Percentiles rank a stretch among this genome's conserved stretches.
These are phyloP conservation scores for Acanthamoeba healyi DNA, from an alignment of 208 protist genomes.

Conservation along the genomic window DNA sequence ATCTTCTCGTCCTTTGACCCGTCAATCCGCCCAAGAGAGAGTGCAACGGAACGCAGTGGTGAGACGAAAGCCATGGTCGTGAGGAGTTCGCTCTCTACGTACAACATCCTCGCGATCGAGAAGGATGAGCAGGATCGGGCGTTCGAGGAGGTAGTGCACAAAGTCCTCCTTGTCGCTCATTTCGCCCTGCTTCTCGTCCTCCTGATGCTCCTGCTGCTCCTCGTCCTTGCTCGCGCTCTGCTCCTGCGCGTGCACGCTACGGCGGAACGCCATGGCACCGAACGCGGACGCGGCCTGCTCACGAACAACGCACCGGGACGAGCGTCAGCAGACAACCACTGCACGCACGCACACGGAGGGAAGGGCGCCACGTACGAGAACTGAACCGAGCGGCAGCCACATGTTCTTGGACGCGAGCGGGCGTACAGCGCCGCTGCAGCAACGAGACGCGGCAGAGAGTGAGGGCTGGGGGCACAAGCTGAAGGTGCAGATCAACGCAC, in stretches of 20 bases:
- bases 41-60: too few relatives aligned
- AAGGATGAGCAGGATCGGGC: conserved; percentile 23
- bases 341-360: too few relatives aligned
- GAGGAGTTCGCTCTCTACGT: too few relatives aligned
- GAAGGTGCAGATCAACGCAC: too few relatives aligned
- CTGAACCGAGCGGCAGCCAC: neutral
- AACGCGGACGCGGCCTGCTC: neutral
- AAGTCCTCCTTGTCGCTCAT: neutral
- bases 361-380: neutral
- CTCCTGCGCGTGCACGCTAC: neutral
- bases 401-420: too few relatives aligned
- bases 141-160: conserved; percentile 8
- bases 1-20: conserved; percentile 17
- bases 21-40: too few relatives aligned
- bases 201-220: neutral
- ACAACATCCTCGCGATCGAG: conserved; percentile 10
- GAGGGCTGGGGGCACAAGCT: too few relatives aligned
- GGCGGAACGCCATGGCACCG: neutral
- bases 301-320: too few relatives aligned
- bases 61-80: too few relatives aligned
- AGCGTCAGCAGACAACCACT: too few relatives aligned
- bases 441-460: too few relatives aligned
- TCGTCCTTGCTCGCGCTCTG: neutral
- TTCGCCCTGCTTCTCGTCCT: neutral
- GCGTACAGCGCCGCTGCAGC: too few relatives aligned